phyloP scores from a whole-genome alignment of 2,329 filamentous ascomycete species.

The Helotiales sp. region DNA sequence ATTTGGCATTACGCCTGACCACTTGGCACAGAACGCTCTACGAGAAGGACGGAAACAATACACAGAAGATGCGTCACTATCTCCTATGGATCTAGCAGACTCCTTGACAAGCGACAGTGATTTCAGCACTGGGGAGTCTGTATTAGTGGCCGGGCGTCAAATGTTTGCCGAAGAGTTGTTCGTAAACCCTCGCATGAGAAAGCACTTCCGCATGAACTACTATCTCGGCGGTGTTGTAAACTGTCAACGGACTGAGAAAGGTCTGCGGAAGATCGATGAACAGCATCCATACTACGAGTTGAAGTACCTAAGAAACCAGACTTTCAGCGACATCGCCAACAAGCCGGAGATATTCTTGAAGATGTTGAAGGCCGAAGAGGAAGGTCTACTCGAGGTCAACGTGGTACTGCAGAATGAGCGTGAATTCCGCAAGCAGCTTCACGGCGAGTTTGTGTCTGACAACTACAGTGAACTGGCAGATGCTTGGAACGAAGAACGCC shows the following conservation, averaged over 20 bases:
- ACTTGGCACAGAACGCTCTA: slow-evolving; percentile 83
- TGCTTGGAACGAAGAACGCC: slow-evolving; percentile 87
- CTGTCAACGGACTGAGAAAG: slow-evolving; percentile 90
- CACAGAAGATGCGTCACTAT: slow-evolving; percentile 78
- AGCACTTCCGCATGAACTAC: slow-evolving; percentile 78
- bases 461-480: slow-evolving; percentile 94
- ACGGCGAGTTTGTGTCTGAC: slow-evolving; percentile 86
- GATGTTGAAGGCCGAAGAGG: slow-evolving; percentile 96
- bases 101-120: slow-evolving; percentile 67
- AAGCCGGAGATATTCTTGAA: slow-evolving; percentile 89
- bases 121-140: slow-evolving; percentile 73
- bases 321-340: slow-evolving; percentile 75
- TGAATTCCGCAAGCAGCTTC: slow-evolving; percentile 74
- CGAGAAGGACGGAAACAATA: slow-evolving; percentile 76
- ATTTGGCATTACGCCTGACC: slow-evolving; percentile 87
- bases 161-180: slow-evolving; percentile 92
- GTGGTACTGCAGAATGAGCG: slow-evolving; percentile 75
- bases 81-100: slow-evolving; percentile 86
- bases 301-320: slow-evolving; percentile 92
- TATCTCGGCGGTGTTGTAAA: slow-evolving; percentile 84
- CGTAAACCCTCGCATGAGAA: slow-evolving; percentile 84
- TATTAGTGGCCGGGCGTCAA: slow-evolving; percentile 76
- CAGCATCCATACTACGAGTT: slow-evolving; percentile 96
- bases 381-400: slow-evolving; percentile 85
- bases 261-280: slow-evolving; percentile 88